Conservation (phyloP, 1,139 yeast genomes). For the Suhomyces terraborum region DNA sequence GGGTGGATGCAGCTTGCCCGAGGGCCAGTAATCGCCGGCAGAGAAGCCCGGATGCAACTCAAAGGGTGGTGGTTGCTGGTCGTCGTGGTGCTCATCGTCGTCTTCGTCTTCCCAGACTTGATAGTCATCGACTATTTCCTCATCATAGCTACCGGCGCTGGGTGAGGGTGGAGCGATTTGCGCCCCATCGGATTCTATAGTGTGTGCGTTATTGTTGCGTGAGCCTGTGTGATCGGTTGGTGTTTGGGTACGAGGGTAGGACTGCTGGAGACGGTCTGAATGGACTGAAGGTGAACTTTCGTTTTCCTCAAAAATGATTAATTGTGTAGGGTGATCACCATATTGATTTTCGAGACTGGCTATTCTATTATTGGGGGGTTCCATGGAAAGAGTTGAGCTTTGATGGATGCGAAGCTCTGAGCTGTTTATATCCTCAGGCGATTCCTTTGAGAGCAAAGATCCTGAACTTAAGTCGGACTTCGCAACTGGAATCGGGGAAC, state of each 20-base stretch:
- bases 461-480: slow-evolving; percentile 4
- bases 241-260: no score
- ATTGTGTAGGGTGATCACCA: slow-evolving; percentile 7
- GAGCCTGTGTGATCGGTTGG: no score
- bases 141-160: slow-evolving; percentile 24
- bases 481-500: not conserved
- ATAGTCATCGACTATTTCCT: slow-evolving; percentile 32
- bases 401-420: slow-evolving; percentile 8
- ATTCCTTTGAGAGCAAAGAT: slow-evolving; percentile 4
- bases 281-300: not conserved
- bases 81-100: slow-evolving; percentile 16
- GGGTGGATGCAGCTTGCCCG: slow-evolving; percentile 14
- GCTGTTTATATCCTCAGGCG: slow-evolving; percentile 2
- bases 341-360: slow-evolving; percentile 10
- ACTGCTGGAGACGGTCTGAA: not conserved
- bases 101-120: slow-evolving; percentile 31
- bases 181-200: no score
- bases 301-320: slow-evolving; percentile 8
- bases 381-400: slow-evolving; percentile 7
- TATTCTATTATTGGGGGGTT: not conserved
- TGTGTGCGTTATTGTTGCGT: not conserved
- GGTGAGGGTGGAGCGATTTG: not conserved
- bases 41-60: slow-evolving; percentile 38
- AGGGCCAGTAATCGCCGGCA: slow-evolving; percentile 40
- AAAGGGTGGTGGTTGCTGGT: slow-evolving; percentile 33